phyloP scores from a whole-genome alignment of 441 rosid genomes.

The Brassica balearica region DNA sequence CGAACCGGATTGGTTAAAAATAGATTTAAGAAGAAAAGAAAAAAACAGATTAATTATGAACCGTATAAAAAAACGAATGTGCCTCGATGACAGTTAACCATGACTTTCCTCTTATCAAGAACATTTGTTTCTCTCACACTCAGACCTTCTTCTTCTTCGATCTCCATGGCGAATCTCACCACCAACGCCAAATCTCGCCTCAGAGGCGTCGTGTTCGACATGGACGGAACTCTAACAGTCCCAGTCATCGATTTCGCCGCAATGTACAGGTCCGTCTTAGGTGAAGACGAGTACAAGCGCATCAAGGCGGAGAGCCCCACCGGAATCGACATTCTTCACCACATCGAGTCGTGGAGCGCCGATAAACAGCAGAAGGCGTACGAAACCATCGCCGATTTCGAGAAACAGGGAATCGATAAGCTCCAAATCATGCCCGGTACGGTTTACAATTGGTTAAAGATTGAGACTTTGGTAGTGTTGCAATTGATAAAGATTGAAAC shows the following conservation, averaged over 20 bases:
- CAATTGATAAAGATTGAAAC: not conserved
- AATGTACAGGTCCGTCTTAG: slow-evolving; percentile 86
- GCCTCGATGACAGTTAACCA: slow-evolving; percentile 13
- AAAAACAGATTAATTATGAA: not conserved
- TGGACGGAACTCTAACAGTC: slow-evolving; percentile 96
- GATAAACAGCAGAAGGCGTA: slow-evolving; percentile 66
- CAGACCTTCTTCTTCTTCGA: slow-evolving; percentile 38
- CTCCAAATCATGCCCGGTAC: slow-evolving; percentile 96
- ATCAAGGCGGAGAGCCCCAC: slow-evolving; percentile 68
- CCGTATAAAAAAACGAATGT: not conserved
- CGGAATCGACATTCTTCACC: slow-evolving; percentile 87
- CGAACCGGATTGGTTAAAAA: slow-evolving; percentile 26
- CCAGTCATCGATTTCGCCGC: slow-evolving; percentile 88
- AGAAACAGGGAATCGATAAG: slow-evolving; percentile 76
- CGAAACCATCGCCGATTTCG: slow-evolving; percentile 69
- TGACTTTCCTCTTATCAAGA: slow-evolving; percentile 44
- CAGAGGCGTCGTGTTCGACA: slow-evolving; percentile 88
- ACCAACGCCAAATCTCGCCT: slow-evolving; percentile 53
- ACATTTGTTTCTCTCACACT: slow-evolving; percentile 39
- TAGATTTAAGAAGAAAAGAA: not conserved
- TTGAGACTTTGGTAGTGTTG: not conserved
- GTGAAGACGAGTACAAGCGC: slow-evolving; percentile 75
- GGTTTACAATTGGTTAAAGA: slow-evolving; percentile 4
- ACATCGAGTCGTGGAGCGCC: slow-evolving; percentile 68
- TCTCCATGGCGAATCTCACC: slow-evolving; percentile 36